Conservation (phyloP, 805 yeast genomes). For the Teunomyces tritomae region DNA sequence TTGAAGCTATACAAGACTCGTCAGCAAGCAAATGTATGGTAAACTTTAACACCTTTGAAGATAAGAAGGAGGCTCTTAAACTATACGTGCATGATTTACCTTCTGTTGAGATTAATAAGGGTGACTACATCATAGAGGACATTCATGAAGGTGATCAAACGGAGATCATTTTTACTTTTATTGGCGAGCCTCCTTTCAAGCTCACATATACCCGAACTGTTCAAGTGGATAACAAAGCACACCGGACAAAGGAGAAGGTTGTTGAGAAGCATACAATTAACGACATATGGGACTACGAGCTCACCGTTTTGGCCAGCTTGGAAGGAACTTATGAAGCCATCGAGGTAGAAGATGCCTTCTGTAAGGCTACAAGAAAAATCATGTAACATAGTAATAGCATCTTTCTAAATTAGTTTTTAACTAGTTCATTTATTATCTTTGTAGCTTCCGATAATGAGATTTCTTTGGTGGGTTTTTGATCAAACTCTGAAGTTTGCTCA, state of each 20-base stretch:
- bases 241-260: slow-evolving; percentile 23
- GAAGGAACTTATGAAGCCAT: slow-evolving; percentile 96
- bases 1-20: slow-evolving; percentile 71
- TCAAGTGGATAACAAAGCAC: slow-evolving; percentile 24
- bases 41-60: slow-evolving; percentile 44
- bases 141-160: slow-evolving; percentile 95
- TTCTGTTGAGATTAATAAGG: slow-evolving; percentile 80
- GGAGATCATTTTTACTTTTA: slow-evolving; percentile 76
- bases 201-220: slow-evolving; percentile 79
- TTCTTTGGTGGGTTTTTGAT: not conserved
- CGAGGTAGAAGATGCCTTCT: slow-evolving; percentile 81
- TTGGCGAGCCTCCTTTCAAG: slow-evolving; percentile 88
- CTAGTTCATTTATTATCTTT: slow-evolving; percentile 11
- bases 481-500: not conserved
- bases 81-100: slow-evolving; percentile 48
- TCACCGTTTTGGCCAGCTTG: slow-evolving; percentile 70
- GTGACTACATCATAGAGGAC: slow-evolving; percentile 71
- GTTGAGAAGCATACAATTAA: slow-evolving; percentile 61
- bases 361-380: slow-evolving; percentile 36
- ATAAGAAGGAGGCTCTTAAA: slow-evolving; percentile 28
- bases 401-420: slow-evolving; percentile 1
- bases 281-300: slow-evolving; percentile 66
- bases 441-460: slow-evolving; percentile 11
- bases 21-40: slow-evolving; percentile 69
- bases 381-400: slow-evolving; percentile 1